Evolutionary conservation across 176 grass and related monocot genomes (phyloP), one percentile per base, ranked within the genome.

Genomic region (Oropetium thomaeum): DNA sequence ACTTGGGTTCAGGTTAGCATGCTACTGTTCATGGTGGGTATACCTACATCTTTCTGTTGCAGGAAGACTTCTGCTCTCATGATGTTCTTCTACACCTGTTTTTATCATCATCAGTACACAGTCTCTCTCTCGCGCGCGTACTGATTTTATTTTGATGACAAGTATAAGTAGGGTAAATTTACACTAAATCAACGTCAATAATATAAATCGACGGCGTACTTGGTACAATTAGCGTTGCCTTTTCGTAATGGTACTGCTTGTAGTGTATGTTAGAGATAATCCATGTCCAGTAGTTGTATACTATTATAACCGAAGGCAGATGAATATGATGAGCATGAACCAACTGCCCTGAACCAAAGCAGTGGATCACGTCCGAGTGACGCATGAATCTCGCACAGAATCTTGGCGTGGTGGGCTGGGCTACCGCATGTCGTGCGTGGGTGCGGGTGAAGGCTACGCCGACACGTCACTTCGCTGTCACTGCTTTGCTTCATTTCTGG

Each of bases 381-480:
- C 17, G 39, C 10, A 73, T 81, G 69, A 53, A 81, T 65, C 43
- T 64, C 12, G 79, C 11, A 10, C 80, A 67, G 61, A 54, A 74
- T 74, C 61, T 27, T 14, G 61, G 70, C 45, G 68, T 12, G 69
- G 58, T 43, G 34, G 26, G 10, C 31, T 53, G 8, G 7, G 22
- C 26, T 52, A 28, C 37, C 32, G 32, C 27, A n/a, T n/a, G n/a
- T n/a, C n/a, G 12, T 32, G 69, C 52, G 68, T 48, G 4, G 19
- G 51, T 23, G 20, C 51, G n/a, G 53, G 53, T 10, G 9, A 27
- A 26, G 23, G 5, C 73, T 10, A 1, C 74, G 10, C 79, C 8
- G 70, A 35, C 70, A 75, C 80, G 70, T 67, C 45, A 81, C 58
- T 6, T 61, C 38, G 9, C 40, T 41, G 67, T 81, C 45, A 53